Evolutionary conservation across 495 filamentous ascomycete genomes (phyloP), one percentile per base, ranked within the genome.

Genomic region (Saxispiralis lemnorum): DNA sequence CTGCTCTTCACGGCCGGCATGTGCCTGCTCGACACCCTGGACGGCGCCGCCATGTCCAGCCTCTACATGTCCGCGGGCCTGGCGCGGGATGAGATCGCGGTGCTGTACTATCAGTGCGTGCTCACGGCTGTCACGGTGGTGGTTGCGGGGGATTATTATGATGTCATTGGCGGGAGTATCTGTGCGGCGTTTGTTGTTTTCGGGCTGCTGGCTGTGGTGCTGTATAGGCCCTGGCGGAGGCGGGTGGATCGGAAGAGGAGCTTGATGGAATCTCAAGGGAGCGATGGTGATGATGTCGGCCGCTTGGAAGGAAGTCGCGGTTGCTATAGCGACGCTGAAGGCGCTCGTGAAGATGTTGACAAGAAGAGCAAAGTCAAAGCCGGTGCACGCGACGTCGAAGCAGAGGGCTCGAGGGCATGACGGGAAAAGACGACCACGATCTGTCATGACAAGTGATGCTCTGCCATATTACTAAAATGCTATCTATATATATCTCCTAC

Each of bases 31-130:
- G 86, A 93, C 61, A 93, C 86, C 0, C 79, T 73, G 0, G 88
- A 96, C 53, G 88, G 88, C 11, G 86, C 88, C 6, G 73, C 94
- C 0, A 96, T 95, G 88, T 87, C 92, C 71, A 76, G 81, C 0
- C 67, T 96, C 5, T 97, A 97, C 63, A 83, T 85, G 0, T 83
- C 73, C 31, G 76, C 80, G 28, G 65, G 70, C 6, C 68, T 82
- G 38, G 75, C 81, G 1, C 62, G 79, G 36, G 89, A 95, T 53
- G 68, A 69, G 0, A 76, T 95, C 33, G 86, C 87, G 12, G 83
- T 94, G 41, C 59, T 93, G 10, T 96, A 96, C 63, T 95, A 93
- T 66, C 89, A 82, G 12, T 88, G 93, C 54, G 81, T 93, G 2
- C 65, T 96, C 14, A 94, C 84, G 0, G 70, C 70, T 1, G 69